phyloP scores from a whole-genome alignment of 148 eudicot genomes.

The Rhododendron simsii region DNA sequence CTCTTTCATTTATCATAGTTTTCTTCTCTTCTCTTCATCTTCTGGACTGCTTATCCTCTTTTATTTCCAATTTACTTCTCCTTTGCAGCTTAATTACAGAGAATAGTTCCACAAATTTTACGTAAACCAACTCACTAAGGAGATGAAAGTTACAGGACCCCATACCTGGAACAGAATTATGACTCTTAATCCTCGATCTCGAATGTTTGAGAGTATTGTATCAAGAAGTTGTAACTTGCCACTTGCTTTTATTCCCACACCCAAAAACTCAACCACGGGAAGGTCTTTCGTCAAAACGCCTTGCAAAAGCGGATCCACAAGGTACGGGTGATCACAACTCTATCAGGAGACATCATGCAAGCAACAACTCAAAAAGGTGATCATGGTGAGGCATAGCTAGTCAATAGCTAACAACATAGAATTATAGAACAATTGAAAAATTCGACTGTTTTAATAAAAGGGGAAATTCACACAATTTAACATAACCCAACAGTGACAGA shows the following conservation, averaged over 20 bases:
- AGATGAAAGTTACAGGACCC: background rate
- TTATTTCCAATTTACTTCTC: background rate
- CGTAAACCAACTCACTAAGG: background rate
- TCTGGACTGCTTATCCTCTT: background rate
- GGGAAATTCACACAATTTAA: background rate
- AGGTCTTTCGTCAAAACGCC: slow-evolving; percentile 34
- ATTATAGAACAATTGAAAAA: background rate
- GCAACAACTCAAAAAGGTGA: slow-evolving; percentile 8
- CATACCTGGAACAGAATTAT: slow-evolving; percentile 70
- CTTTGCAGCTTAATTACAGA: background rate
- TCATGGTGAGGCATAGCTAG: background rate
- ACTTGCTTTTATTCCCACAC: slow-evolving; percentile 72
- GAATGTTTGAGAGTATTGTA: slow-evolving; percentile 51
- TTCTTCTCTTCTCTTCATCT: background rate
- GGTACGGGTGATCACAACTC: slow-evolving; percentile 92
- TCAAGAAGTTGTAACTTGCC: slow-evolving; percentile 76
- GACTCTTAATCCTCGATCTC: slow-evolving; percentile 41
- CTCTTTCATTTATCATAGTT: background rate
- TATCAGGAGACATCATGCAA: slow-evolving; percentile 27
- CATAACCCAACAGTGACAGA: background rate
- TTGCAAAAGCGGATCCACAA: slow-evolving; percentile 49
- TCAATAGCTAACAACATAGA: background rate
- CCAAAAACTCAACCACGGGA: slow-evolving; percentile 33
- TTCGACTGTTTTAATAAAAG: background rate
- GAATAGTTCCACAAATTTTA: background rate